Percentiles rank a stretch among this genome's conserved stretches.
These are phyloP conservation scores for Phytopythium sindhum DNA, from an alignment of 352 stramenopile species.

Conservation along the genomic window DNA sequence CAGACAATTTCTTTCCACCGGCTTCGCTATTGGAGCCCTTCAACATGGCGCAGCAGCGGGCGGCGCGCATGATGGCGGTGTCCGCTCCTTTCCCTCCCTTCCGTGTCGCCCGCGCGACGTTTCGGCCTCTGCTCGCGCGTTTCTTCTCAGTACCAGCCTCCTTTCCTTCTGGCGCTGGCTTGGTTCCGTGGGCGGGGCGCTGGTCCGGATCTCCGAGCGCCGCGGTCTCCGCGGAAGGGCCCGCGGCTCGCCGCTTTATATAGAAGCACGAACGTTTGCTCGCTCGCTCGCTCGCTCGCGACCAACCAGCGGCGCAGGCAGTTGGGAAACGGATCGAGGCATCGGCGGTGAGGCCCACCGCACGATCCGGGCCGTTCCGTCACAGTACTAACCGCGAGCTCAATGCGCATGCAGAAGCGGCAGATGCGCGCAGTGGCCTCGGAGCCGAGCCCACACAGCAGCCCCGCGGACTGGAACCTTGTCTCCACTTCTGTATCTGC, in stretches of 20 bases:
- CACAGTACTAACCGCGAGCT: background rate
- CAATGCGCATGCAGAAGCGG: background rate
- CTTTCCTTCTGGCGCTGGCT: background rate
- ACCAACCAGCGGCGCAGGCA: no score
- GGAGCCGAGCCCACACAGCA: background rate
- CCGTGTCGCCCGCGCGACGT: background rate
- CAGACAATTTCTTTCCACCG: no score
- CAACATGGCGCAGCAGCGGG: no score
- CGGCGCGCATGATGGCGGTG: no score
- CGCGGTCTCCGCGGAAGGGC: no score
- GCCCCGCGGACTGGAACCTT: background rate
- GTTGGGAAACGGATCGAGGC: background rate
- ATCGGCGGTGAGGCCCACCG: background rate
- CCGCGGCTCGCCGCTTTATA: background rate
- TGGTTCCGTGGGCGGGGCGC: no score
- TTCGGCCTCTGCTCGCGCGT: background rate
- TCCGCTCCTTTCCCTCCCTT: no score
- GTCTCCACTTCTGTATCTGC: background rate
- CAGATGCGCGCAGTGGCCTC: background rate
- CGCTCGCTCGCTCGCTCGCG: background rate
- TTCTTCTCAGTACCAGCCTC: background rate
- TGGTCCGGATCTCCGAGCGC: background rate
- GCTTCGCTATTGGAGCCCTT: no score
- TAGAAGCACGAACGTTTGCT: background rate
- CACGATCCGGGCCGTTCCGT: background rate